Evolutionary conservation across 176 grass and related monocot genomes (phyloP), one percentile per base, ranked within the genome.

Genomic region (Bothriochloa decipiens): DNA sequence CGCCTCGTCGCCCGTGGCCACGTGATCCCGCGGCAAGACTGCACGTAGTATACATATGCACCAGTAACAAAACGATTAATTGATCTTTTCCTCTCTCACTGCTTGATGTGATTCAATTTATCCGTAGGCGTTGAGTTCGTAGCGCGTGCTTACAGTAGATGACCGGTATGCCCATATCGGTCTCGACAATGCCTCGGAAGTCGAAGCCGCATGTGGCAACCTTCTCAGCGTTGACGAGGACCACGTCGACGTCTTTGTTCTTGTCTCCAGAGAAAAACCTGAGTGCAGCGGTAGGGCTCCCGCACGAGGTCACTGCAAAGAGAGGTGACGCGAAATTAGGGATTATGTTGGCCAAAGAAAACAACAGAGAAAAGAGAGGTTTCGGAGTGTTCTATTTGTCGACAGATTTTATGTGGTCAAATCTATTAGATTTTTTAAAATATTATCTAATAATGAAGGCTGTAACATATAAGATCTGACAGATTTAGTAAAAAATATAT

Each of bases 191-290:
- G 32, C 17, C 55, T 0, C 32, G 23, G 8, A 83, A 78, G 57
- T 88, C 33, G 26, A 88, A 88, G 12, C 81, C 67, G 6, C 74
- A 73, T 23, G 53, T 23, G 12, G 75, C 12, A 14, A 7, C 42
- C 74, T 32, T 88, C n/a, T 71, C 55, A 3, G 74, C 86, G 25
- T 88, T 42, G 1, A 7, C 3, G 1, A 83, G 73, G 74, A 88
- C 23, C 16, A 53, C 66, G 12, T 83, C 41, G 53, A 78, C 0
- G 8, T 32, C 74, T 6, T 32, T 46, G 40, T 5, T 8, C 4
- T 13, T 40, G 29, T 64, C 42, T 0, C 1, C 3, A 0, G 42
- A 26, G 57, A 88, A 43, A 20, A 64, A 2, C 9, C n/a, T 64
- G 0, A 84, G 43, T 6, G 57, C 86, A 11, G 60, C 28, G 0